phyloP scores from a whole-genome alignment of 306 rosid species.

The Lathyrus aphaca region DNA sequence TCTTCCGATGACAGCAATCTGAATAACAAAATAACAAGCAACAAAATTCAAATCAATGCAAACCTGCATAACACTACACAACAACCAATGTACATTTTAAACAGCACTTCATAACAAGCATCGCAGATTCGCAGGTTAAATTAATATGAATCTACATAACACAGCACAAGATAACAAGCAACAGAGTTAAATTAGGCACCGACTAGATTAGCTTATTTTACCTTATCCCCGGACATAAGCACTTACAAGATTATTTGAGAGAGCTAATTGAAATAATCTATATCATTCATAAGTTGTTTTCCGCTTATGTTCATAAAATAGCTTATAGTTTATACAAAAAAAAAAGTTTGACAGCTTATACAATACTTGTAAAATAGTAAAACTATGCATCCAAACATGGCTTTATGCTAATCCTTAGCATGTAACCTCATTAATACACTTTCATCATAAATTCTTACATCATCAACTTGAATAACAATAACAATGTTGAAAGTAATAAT shows the following conservation, averaged over 20 bases:
- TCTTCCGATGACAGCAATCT: conserved; percentile 69
- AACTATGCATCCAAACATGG: not conserved
- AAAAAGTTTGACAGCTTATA: too few species aligned
- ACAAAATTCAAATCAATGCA: conserved; percentile 33
- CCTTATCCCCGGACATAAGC: not conserved
- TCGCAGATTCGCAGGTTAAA: not conserved
- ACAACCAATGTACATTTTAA: not conserved
- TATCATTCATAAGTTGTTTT: not conserved
- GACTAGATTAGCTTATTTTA: not conserved
- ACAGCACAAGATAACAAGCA: not conserved
- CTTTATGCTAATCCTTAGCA: not conserved
- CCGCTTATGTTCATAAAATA: not conserved
- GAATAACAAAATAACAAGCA: conserved; percentile 42
- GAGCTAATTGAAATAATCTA: not conserved
- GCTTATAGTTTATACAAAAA: not conserved
- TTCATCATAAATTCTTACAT: conserved; percentile 17
- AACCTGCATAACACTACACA: not conserved
- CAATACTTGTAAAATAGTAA: too few species aligned
- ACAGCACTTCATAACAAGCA: conserved; percentile 1
- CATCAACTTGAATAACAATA: conserved; percentile 12
- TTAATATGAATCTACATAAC: not conserved
- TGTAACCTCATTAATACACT: conserved; percentile 6
- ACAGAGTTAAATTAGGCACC: not conserved
- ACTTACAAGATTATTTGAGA: not conserved
- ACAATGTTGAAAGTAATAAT: not conserved